A percentile compares a stretch with the other conserved stretches of the same genome.
phyloP scores from a whole-genome alignment of 2,329 filamentous ascomycete species.

The Pestalotiopsis sp. region DNA sequence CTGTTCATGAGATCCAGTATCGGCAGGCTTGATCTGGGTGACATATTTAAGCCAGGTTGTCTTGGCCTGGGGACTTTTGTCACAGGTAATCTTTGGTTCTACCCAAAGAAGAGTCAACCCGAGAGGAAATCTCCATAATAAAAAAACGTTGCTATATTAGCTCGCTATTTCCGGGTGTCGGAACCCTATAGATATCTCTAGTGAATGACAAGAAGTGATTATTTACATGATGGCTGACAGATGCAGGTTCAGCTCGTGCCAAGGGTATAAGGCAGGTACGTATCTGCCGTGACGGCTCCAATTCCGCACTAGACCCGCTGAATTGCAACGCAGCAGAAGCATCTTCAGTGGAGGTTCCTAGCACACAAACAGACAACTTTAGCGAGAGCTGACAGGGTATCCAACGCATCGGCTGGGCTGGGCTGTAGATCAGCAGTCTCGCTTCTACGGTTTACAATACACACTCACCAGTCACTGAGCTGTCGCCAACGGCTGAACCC shows the following conservation, averaged over 20 bases:
- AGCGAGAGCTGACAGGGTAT: background rate
- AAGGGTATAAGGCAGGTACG: background rate
- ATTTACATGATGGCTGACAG: background rate
- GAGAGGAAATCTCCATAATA: background rate
- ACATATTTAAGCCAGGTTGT: too few species aligned
- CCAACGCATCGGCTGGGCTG: background rate
- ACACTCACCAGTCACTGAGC: background rate
- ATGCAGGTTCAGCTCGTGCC: background rate
- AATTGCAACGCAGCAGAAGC: background rate
- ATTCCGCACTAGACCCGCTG: constrained; percentile 8
- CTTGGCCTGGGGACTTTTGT: background rate
- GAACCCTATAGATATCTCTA: background rate
- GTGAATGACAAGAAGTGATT: background rate
- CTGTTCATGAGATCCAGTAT: too few species aligned
- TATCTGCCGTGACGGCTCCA: background rate
- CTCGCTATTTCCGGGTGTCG: background rate
- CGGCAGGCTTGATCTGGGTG: too few species aligned
- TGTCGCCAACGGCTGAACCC: background rate
- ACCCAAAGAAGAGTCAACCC: background rate
- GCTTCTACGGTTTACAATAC: too few species aligned
- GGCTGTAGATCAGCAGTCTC: too few species aligned
- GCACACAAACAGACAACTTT: constrained; percentile 8
- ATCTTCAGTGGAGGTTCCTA: constrained; percentile 5
- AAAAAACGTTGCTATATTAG: background rate
- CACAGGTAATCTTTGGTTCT: background rate